Base-by-base conservation (phyloP, 106 monocot genomes). In the Alisma plantagoaquatica region DNA sequence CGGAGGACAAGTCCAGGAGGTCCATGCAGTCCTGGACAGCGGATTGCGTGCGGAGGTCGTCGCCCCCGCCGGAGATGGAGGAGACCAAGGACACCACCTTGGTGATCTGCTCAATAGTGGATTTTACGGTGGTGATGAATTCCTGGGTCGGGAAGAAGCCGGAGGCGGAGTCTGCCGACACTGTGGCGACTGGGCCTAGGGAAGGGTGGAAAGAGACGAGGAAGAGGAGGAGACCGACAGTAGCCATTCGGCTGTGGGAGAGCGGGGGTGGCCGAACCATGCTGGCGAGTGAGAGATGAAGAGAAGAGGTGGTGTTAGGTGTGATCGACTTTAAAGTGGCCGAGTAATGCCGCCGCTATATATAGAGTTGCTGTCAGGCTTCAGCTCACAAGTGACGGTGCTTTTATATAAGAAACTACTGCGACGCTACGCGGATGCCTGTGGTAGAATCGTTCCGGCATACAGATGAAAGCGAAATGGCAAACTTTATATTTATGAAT, bases 1-100 rank as follows among this genome's bases (percentile, higher is more conserved):
- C 77, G 50, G 77, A 54, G 47, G 94, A 81, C 41, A 88, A 68
- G 64, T 83, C 83, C 47, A 96, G 94, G 56, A 96, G 73, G 65
- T 96, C 96, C 38, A 89, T 57, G 65, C 96, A 96, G 81, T 96
- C 96, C 56, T 73, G 65, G 57, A 88, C 57, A 29, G 96, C 96
- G 22, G 84, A 81, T 55, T 87, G 73, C 46, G 84, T 70, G 31
- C 88, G 80, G 57, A 66, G 72, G 69, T 78, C 81, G 28, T 69
- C 73, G 33, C 62, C 77, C 8, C 31, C 15, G 56, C 68, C 67
- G 32, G 75, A 27, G 72, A 81, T 60, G 45, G 63, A 42, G 31
- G 70, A 63, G 52, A 91, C 31, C 42, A 72, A 20, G 17, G 70
- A 75, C 41, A 69, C 16, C 22, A 88, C 51, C 33, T 57, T 28